Conservation (phyloP, 116 monocot genomes). For the Iris pallida region DNA sequence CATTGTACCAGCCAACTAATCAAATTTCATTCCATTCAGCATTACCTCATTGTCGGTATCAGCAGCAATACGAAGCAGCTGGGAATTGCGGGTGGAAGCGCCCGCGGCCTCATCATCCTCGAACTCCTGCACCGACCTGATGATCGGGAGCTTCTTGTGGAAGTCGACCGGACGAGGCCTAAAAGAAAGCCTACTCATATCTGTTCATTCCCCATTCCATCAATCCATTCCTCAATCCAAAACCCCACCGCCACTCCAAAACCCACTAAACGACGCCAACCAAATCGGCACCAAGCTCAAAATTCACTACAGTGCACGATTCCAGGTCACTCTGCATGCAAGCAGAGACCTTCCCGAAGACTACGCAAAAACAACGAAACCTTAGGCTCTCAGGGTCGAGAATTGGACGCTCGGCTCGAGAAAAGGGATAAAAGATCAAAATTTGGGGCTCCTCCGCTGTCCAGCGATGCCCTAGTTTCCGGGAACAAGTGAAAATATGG, state of each 20-base stretch:
- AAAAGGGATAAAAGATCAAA: neutral
- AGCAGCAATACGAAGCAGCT: constrained; percentile 38
- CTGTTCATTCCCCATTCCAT: constrained; percentile 47
- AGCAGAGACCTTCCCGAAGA: neutral
- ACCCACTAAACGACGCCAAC: neutral
- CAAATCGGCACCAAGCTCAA: constrained; percentile 9
- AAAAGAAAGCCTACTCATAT: constrained; percentile 94
- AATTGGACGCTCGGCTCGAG: neutral
- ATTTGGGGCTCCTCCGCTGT: constrained; percentile 1
- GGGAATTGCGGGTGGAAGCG: constrained; percentile 57
- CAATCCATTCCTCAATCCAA: neutral
- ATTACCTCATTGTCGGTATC: constrained; percentile 71
- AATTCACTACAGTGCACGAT: neutral
- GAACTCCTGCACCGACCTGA: constrained; percentile 88
- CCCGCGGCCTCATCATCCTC: constrained; percentile 75
- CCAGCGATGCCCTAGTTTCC: constrained; percentile 19
- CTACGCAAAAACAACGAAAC: neutral
- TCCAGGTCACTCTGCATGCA: neutral
- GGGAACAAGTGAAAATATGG: neutral
- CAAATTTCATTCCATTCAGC: neutral
- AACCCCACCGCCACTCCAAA: neutral
- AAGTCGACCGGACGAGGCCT: constrained; percentile 98
- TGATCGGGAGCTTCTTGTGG: constrained; percentile 92
- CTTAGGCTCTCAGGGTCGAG: neutral
- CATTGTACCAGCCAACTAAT: too few relatives aligned